These are phyloP conservation scores for Tagetes patula DNA, from an alignment of 129 eudicot species.

Conservation along the genomic window DNA sequence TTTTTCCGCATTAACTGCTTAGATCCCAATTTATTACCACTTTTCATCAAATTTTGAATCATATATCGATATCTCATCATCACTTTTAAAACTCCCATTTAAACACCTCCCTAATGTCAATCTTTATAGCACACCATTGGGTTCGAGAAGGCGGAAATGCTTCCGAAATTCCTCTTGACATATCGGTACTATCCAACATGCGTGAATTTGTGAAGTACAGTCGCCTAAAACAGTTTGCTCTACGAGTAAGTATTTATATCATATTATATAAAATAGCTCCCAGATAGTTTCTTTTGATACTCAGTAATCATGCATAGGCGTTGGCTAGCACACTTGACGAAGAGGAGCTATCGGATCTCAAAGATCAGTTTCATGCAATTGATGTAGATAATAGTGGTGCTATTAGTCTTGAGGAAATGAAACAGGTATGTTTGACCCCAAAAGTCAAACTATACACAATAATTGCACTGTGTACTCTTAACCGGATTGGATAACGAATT, in stretches of 20 bases:
- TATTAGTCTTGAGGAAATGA: constrained; percentile 97
- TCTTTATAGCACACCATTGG: constrained; percentile 86
- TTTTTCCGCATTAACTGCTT: too few species aligned
- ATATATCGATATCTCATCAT: neutral
- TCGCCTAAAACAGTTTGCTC: constrained; percentile 84
- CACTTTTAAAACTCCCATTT: neutral
- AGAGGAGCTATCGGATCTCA: constrained; percentile 72
- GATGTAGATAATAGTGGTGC: constrained; percentile 90
- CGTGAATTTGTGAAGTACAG: constrained; percentile 92
- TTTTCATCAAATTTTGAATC: neutral
- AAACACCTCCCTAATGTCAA: constrained; percentile 6
- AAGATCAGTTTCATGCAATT: constrained; percentile 98
- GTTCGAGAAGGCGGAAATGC: constrained; percentile 99
- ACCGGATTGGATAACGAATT: too few species aligned
- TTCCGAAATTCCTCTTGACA: constrained; percentile 94
- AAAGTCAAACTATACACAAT: neutral
- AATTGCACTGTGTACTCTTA: neutral
- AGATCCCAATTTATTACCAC: neutral
- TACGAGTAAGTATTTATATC: constrained; percentile 47
- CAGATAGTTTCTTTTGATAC: constrained; percentile 13
- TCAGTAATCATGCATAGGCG: constrained; percentile 48
- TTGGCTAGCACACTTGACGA: constrained; percentile 89
- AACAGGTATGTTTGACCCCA: constrained; percentile 53
- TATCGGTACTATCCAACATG: constrained; percentile 83
- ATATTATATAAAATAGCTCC: neutral